Evolutionary conservation across 139 green algal genomes (phyloP).

Genomic region (Picocystis salinarum): DNA sequence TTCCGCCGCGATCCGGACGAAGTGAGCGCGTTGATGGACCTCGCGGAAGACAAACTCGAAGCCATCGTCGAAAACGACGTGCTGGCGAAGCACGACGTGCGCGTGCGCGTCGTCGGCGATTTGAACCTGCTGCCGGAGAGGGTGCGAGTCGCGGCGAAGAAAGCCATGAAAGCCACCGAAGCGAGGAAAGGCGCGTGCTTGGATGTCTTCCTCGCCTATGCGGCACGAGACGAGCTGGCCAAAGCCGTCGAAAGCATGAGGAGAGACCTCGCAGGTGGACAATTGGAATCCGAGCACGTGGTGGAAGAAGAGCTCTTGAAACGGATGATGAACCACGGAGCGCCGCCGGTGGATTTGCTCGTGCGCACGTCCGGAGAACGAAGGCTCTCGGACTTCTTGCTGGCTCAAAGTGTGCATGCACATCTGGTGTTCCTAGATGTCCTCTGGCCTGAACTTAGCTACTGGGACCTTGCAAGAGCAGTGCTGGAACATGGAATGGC

Average conservation of each 20-base stretch:
- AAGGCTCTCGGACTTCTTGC: constrained; percentile 73
- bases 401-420: constrained; percentile 49
- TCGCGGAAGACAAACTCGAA: constrained; percentile 55
- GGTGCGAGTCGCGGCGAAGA: constrained; percentile 42
- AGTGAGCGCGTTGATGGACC: constrained; percentile 57
- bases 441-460: constrained; percentile 75
- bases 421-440: constrained; percentile 46
- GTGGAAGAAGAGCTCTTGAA: background rate
- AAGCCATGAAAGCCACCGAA: constrained; percentile 41
- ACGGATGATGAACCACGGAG: constrained; percentile 2
- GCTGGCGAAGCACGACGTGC: constrained; percentile 33
- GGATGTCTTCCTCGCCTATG: constrained; percentile 90
- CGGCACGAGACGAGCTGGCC: constrained; percentile 41
- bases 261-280: constrained; percentile 4
- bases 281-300: constrained; percentile 19
- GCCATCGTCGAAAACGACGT: constrained; percentile 34
- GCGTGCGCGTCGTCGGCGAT: constrained; percentile 58
- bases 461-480: constrained; percentile 38
- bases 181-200: constrained; percentile 22
- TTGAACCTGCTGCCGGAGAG: constrained; percentile 33
- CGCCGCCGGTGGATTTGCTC: constrained; percentile 58
- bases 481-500: too few relatives aligned
- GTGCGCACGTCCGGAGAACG: constrained; percentile 74
- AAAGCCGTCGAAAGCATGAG: constrained; percentile 16
- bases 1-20: constrained; percentile 55